Base-by-base conservation (phyloP, 306 rosid species). In the Biancaea sappan region DNA sequence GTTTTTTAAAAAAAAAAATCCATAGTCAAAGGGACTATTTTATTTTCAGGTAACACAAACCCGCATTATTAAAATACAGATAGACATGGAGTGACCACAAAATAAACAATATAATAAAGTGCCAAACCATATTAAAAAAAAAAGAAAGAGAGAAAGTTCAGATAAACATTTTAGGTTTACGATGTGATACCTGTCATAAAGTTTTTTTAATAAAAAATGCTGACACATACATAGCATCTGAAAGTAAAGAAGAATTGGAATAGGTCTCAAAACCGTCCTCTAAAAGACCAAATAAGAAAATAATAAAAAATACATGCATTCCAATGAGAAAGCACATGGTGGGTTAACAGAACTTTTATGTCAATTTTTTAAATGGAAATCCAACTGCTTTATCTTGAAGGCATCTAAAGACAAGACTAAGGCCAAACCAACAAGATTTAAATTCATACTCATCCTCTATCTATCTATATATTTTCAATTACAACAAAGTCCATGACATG, bases 401-500 rank as follows among this genome's bases (percentile, higher is more conserved):
- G 67, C 65, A 54, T 75, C 34, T 63, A 13, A 47, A 53, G 52
- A 47, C 38, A 37, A 62, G 63, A 74, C 2, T 18, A 60, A 44
- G 21, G 69, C 70, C 69, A 58, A 74, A 74, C 34, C 34, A 34
- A 34, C 28, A 21, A 51, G 28, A 69, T 7, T n/a, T n/a, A 53
- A 16, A 26, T 38, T 4, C 12, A 22, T 34, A 38, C 19, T 13
- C 12, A 7, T 13, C 18, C 4, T 22, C 10, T 3, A 5, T 64
- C 2, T 43, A 65, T 56, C n/a, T n/a, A n/a, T n/a, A n/a, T n/a
- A n/a, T 8, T 26, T 41, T 26, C 22, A 35, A 34, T 54, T 71
- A 22, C 64, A 6, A 24, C 32, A 25, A 57, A 57, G 34, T n/a
- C 32, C 73, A 54, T 76, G 37, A 28, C 18, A 25, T 35, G 2